Conservation (phyloP, 2,329 filamentous ascomycete species). For the Curvularia hawaiiensis region DNA sequence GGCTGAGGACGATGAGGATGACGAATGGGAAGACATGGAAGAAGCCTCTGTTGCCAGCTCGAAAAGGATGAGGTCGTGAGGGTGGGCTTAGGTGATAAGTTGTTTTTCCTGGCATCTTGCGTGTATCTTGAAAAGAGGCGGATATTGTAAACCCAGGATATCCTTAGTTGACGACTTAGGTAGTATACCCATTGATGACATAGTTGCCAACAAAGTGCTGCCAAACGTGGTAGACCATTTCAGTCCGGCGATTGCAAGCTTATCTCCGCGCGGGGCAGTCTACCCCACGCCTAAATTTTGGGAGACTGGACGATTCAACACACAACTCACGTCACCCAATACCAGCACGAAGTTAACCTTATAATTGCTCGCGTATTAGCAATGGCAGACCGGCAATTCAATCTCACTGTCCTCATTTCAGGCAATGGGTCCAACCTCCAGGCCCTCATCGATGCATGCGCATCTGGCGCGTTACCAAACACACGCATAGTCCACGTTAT, state of each 20-base stretch:
- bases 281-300: slow-evolving; percentile 36
- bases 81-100: neutral
- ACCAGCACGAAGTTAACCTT: neutral
- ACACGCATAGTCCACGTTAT: slow-evolving; percentile 67
- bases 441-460: slow-evolving; percentile 70
- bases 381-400: slow-evolving; percentile 46
- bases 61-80: slow-evolving; percentile 33
- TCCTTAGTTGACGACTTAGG: slow-evolving; percentile 9
- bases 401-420: slow-evolving; percentile 65
- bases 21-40: slow-evolving; percentile 45
- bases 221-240: neutral
- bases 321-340: neutral
- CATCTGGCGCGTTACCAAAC: slow-evolving; percentile 54
- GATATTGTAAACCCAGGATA: neutral
- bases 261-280: slow-evolving; percentile 18
- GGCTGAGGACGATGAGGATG: slow-evolving; percentile 48
- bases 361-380: neutral
- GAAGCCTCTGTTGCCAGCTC: slow-evolving; percentile 34
- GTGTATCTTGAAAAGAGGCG: no score
- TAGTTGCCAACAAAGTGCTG: neutral
- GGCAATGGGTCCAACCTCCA: slow-evolving; percentile 79
- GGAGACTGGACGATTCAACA: slow-evolving; percentile 3
- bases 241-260: slow-evolving; percentile 9
- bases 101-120: neutral
- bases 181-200: slow-evolving; percentile 11